Conservation (phyloP, 179 eudicot genomes). For the Drosera spatulata region DNA sequence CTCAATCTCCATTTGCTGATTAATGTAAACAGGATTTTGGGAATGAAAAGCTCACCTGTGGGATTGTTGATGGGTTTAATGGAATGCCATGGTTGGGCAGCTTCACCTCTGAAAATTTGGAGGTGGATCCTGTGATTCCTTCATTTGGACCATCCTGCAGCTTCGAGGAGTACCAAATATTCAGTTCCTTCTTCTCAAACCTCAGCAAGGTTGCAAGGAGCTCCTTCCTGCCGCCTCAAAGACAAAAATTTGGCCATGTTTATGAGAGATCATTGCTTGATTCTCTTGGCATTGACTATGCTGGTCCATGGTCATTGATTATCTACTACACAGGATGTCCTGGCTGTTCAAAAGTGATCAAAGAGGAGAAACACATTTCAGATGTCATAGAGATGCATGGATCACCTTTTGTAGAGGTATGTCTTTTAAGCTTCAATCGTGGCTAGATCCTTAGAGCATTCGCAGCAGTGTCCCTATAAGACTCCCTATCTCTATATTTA, state of each 20-base stretch:
- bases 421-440: background rate
- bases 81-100: conserved; percentile 40
- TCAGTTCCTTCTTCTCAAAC: conserved; percentile 49
- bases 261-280: conserved; percentile 51
- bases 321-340: conserved; percentile 60
- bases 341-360: conserved; percentile 44
- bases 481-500: no score
- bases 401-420: conserved; percentile 53
- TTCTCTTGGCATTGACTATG: conserved; percentile 36
- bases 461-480: no score
- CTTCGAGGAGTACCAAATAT: conserved; percentile 40
- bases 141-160: conserved; percentile 40
- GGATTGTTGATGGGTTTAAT: conserved; percentile 25
- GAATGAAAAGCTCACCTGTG: conserved; percentile 38
- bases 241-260: conserved; percentile 55
- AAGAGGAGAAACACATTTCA: conserved; percentile 39
- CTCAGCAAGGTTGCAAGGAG: conserved; percentile 40
- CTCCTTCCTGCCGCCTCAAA: conserved; percentile 67
- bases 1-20: conserved; percentile 7
- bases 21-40: conserved; percentile 27
- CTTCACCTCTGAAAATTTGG: conserved; percentile 27
- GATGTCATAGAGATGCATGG: conserved; percentile 33
- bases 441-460: no score
- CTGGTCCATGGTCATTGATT: conserved; percentile 53
- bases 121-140: conserved; percentile 18